Base-by-base conservation (phyloP, 2,329 filamentous ascomycete genomes). In the Rutstroemia sp. region DNA sequence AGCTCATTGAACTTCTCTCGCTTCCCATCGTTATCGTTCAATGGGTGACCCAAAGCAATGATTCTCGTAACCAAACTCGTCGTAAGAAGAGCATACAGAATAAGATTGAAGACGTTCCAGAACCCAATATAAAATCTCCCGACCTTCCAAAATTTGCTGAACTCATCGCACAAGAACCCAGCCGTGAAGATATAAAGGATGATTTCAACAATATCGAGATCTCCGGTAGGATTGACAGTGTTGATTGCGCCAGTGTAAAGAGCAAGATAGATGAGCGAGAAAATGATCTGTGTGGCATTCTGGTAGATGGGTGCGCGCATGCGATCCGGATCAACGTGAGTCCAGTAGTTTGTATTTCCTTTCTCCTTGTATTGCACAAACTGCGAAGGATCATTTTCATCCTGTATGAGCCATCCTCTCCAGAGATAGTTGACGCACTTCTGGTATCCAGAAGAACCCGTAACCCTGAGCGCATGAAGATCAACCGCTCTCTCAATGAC, bases 371-470 rank as follows among this genome's bases (percentile, higher is more conserved):
- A 99, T 67, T 92, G 86, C 54, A 96, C 80, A 69, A 99, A 99
- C 52, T 84, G 84, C n/a, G 86, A 84, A 0, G 92, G 88, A 64
- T 97, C 92, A 50, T 92, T 80, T 65, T 96, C 91, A 63, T 96
- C 90, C 70, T 99, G 94, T n/a, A 96, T 85, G 8, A 97, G 77
- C 94, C 94, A 99, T 21, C 94, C 94, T 60, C 84, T 83, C 94
- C 94, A 99, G 8, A 99, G 83, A 68, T 95, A 90, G 60, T 80
- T 83, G 66, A 97, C 90, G 69, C 92, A 97, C 73, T 95, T 96
- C 63, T 68, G 94, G 71, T 97, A 99, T 25, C 94, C 92, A 0
- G 89, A 91, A 0, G 88, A 92, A 2, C 90, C 90, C 60, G 97
- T 97, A 48, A 99, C 84, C 14, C 82, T 79, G 47, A 97, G 77